These are phyloP conservation scores for Pulicaria dysenterica DNA, from an alignment of 129 eudicot species.

Conservation along the genomic window DNA sequence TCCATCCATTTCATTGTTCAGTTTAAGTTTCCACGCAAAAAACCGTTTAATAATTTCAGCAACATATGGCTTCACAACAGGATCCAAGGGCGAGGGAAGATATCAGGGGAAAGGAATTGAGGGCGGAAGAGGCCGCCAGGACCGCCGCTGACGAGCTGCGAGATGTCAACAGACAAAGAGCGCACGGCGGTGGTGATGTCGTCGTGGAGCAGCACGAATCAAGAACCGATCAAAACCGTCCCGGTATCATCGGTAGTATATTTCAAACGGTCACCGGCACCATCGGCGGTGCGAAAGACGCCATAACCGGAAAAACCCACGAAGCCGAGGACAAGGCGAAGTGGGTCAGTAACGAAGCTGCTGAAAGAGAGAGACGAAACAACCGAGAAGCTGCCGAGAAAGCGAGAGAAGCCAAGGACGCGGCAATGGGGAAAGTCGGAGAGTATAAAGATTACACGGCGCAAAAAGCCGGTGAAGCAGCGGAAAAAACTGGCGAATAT, in stretches of 20 bases:
- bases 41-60: not conserved
- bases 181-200: conserved; percentile 25
- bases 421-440: conserved; percentile 13
- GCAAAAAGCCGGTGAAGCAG: conserved; percentile 6
- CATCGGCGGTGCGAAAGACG: conserved; percentile 63
- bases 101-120: conserved; percentile 20
- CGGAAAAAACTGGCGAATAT: not conserved
- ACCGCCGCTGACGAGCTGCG: conserved; percentile 39
- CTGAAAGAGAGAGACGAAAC: conserved; percentile 29
- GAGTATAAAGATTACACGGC: conserved; percentile 25
- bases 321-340: conserved; percentile 37
- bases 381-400: conserved; percentile 13
- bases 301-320: conserved; percentile 50
- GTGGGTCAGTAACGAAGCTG: conserved; percentile 22
- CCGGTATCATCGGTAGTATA: conserved; percentile 50
- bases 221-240: conserved; percentile 12
- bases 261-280: conserved; percentile 54
- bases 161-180: conserved; percentile 32
- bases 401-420: conserved; percentile 23
- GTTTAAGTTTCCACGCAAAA: not conserved
- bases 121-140: conserved; percentile 42
- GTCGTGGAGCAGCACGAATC: conserved; percentile 27
- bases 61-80: conserved; percentile 32
- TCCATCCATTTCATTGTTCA: too few relatives aligned
- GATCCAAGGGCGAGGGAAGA: conserved; percentile 26